Percentiles rank a stretch among this genome's conserved stretches.
Evolutionary conservation across 2,329 filamentous ascomycete species (phyloP).

Genomic region (Kalmusia sp.): DNA sequence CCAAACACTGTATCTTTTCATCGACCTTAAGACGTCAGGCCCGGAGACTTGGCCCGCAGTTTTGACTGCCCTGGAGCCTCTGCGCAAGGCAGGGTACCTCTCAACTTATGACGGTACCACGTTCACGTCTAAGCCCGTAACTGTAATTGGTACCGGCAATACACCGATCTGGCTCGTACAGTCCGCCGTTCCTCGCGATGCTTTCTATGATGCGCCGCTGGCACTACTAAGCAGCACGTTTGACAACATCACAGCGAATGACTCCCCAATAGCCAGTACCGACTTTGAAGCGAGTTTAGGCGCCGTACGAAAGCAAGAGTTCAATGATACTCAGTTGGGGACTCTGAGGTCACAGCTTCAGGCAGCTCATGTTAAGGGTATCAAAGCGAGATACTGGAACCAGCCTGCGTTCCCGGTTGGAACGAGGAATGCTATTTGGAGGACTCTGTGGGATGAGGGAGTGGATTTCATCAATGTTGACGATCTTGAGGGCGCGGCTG

Average conservation of each 20-base stretch:
- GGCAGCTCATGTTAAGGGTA: constrained; percentile 62
- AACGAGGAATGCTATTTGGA: constrained; percentile 60
- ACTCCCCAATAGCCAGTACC: constrained; percentile 63
- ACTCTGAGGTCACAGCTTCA: constrained; percentile 60
- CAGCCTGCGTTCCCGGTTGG: constrained; percentile 63
- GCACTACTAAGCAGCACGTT: constrained; percentile 51
- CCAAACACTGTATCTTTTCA: constrained; percentile 70
- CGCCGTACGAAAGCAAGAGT: constrained; percentile 41
- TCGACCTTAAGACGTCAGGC: constrained; percentile 69
- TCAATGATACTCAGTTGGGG: constrained; percentile 59
- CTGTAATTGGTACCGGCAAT: constrained; percentile 69
- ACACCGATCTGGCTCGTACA: constrained; percentile 52
- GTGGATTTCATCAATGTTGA: constrained; percentile 70
- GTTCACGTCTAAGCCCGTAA: constrained; percentile 60
- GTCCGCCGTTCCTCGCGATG: constrained; percentile 46
- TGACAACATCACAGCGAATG: constrained; percentile 54
- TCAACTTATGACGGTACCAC: constrained; percentile 58
- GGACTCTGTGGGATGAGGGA: constrained; percentile 62
- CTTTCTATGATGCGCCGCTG: constrained; percentile 68
- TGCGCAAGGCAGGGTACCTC: constrained; percentile 61
- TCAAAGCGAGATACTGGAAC: constrained; percentile 69
- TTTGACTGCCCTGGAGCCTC: constrained; percentile 62
- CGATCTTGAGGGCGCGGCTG: constrained; percentile 61
- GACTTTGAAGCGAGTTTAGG: constrained; percentile 55
- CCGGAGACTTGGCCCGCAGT: constrained; percentile 63